Evolutionary conservation across 2,329 filamentous ascomycete species (phyloP), one percentile per base, ranked within the genome.

Genomic region (Colletotrichum theobromicola): DNA sequence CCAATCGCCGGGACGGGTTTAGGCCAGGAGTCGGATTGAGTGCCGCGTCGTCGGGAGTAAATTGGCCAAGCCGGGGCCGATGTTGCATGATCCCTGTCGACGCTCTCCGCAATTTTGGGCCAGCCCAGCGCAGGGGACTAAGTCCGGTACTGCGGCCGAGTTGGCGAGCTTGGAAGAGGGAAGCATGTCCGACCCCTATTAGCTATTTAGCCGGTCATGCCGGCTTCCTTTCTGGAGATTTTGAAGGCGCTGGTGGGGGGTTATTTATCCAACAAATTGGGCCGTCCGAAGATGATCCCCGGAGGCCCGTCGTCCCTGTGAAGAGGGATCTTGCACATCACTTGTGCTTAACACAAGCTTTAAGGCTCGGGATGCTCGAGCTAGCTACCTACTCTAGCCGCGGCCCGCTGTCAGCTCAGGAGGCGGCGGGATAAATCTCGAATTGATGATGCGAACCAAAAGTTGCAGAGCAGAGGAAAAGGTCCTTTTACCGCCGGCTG

Each of bases 61-160:
- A 67, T 74, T 55, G 67, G 21, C 26, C 62, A 67, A 35, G 72
- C 68, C 30, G 72, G 72, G 26, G 57, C 34, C 62, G 55, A 55
- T 53, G 72, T 72, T 72, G 68, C 72, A 72, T 35, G 35, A 74
- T 74, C 72, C 72, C 30, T 74, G 72, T 50, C 34, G 7, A 18
- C 53, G 18, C 57, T 62, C 72, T 67, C 72, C 57, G 68, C 62
- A 74, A 72, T 74, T 35, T 42, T 50, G 42, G n/a, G 42, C 42
- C 21, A 50, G 42, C n/a, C n/a, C n/a, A n/a, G 37, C 34, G 34
- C 70, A 58, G 68, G 67, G 67, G 15, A 26, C 34, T 16, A 15
- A 46, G 35, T 24, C 67, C 53, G 67, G 32, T 37, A 53, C 24
- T 55, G 67, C 67, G 67, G 60, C 67, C 71, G 67, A 74, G 30